These are phyloP conservation scores for Helianthus tuberosus DNA, from an alignment of 129 eudicot genomes.

Conservation along the genomic window DNA sequence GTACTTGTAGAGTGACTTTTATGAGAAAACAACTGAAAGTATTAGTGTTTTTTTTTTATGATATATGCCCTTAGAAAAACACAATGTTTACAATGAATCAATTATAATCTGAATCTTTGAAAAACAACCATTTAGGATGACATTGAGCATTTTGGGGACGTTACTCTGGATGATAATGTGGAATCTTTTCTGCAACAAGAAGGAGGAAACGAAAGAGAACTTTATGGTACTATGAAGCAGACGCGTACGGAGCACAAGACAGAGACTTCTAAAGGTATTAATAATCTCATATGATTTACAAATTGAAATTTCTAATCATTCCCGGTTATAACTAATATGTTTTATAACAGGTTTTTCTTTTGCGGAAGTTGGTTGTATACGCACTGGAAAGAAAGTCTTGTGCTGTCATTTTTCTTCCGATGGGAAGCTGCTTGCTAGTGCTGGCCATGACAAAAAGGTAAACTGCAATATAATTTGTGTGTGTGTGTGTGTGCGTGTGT, in stretches of 20 bases:
- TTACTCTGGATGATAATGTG: conserved; percentile 79
- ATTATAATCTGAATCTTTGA: conserved; percentile 11
- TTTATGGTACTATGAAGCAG: conserved; percentile 76
- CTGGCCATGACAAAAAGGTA: conserved; percentile 97
- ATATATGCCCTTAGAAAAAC: neutral
- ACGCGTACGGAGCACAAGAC: conserved; percentile 74
- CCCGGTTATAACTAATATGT: neutral
- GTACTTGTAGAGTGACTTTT: no score
- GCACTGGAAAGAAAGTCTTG: conserved; percentile 87
- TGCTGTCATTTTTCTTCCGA: conserved; percentile 97
- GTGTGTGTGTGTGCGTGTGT: neutral
- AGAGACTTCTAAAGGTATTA: conserved; percentile 74
- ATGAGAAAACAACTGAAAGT: no score
- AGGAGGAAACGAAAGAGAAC: conserved; percentile 62
- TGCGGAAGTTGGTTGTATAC: conserved; percentile 86
- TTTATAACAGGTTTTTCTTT: conserved; percentile 73
- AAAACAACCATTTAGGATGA: conserved; percentile 56
- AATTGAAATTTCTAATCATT: neutral
- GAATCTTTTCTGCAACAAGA: conserved; percentile 93
- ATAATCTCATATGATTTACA: conserved; percentile 4
- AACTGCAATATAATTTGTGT: neutral
- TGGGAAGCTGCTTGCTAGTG: conserved; percentile 96
- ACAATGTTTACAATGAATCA: neutral
- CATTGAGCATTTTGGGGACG: conserved; percentile 84
- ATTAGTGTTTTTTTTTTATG: no score